A percentile compares a stretch with the other conserved stretches of the same genome.
These are phyloP conservation scores for Sphagnum tenellum DNA, from an alignment of 225 moss, liverwort and hornwort species.

Conservation along the genomic window DNA sequence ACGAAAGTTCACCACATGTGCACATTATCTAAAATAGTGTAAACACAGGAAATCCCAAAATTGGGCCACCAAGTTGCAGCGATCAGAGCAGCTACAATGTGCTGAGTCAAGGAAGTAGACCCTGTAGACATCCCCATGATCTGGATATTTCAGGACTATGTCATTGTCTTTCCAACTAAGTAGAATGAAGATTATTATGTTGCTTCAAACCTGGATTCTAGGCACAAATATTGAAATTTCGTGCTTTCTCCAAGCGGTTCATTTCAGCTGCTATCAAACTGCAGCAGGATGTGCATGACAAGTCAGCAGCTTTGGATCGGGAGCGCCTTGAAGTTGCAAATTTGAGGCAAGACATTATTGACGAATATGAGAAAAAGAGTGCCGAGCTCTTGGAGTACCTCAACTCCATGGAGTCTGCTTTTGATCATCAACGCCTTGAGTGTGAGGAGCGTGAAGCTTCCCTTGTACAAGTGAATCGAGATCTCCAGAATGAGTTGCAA, in stretches of 20 bases:
- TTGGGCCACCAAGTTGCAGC: too few relatives aligned
- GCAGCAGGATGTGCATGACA: slow-evolving; percentile 33
- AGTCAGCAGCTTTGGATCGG: slow-evolving; percentile 46
- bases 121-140: too few relatives aligned
- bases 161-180: background rate
- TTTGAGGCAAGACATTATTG: slow-evolving; percentile 65
- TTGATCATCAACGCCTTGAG: slow-evolving; percentile 53
- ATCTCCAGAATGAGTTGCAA: slow-evolving; percentile 50
- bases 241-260: background rate
- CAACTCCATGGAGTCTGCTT: slow-evolving; percentile 65
- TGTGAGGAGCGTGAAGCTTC: slow-evolving; percentile 42
- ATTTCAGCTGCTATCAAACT: slow-evolving; percentile 4
- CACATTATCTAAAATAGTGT: too few relatives aligned
- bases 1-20: too few relatives aligned
- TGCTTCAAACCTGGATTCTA: too few relatives aligned
- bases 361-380: slow-evolving; percentile 75
- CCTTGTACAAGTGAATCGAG: slow-evolving; percentile 46
- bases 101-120: too few relatives aligned
- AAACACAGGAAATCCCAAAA: too few relatives aligned
- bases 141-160: background rate
- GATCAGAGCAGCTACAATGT: too few relatives aligned
- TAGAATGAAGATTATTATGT: too few relatives aligned
- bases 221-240: too few relatives aligned
- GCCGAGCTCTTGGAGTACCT: slow-evolving; percentile 62
- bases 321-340: slow-evolving; percentile 68